phyloP scores from a whole-genome alignment of 768 basidiomycete genomes.

The Gyrodon lividus region DNA sequence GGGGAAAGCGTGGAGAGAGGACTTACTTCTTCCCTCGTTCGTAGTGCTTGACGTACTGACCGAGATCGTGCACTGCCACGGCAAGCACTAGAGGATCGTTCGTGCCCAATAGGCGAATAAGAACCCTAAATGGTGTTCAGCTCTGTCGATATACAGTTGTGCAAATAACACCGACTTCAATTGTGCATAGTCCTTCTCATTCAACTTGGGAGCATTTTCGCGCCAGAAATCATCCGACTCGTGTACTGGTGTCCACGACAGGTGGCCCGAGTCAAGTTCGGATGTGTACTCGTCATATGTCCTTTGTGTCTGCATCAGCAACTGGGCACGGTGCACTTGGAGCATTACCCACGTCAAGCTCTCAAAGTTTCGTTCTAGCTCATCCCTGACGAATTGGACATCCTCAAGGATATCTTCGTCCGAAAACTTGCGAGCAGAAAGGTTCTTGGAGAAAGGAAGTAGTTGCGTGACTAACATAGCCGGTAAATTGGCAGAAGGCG shows the following conservation, averaged over 20 bases:
- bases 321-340: background rate
- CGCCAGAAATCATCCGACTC: constrained; percentile 98
- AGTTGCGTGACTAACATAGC: constrained; percentile 89
- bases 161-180: constrained; percentile 58
- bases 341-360: constrained; percentile 73
- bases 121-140: constrained; percentile 47
- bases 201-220: constrained; percentile 85
- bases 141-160: background rate
- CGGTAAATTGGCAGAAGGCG: constrained; percentile 84
- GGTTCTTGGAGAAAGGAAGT: constrained; percentile 82
- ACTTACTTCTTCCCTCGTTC: constrained; percentile 90
- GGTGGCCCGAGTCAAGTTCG: constrained; percentile 83
- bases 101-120: constrained; percentile 69
- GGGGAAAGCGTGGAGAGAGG: background rate
- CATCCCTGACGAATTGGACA: constrained; percentile 81
- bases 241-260: constrained; percentile 96
- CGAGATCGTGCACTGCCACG: constrained; percentile 90
- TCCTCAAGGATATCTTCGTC: constrained; percentile 97
- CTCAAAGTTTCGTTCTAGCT: constrained; percentile 81
- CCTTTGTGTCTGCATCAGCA: constrained; percentile 38
- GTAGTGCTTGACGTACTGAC: constrained; percentile 89
- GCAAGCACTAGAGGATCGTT: constrained; percentile 78
- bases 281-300: constrained; percentile 97
- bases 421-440: constrained; percentile 82
- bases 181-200: constrained; percentile 80